Conservation (phyloP, 2,329 filamentous ascomycete genomes). For the Colletotrichum musicola region DNA sequence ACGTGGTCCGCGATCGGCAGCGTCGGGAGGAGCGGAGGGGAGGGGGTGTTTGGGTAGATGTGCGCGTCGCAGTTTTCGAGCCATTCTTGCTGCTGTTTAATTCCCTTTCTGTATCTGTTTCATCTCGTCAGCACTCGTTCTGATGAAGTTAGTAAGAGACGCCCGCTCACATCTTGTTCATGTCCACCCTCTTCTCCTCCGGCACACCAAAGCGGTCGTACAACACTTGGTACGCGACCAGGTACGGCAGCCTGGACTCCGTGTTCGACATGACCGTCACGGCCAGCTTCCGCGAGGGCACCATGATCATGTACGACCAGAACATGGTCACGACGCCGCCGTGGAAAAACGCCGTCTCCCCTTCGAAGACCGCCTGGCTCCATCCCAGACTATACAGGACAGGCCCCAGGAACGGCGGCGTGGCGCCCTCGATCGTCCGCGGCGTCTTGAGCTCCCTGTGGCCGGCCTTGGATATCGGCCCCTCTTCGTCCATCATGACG, state of each 20-base stretch:
- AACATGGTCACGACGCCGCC: constrained; percentile 46
- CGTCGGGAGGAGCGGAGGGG: constrained; percentile 47
- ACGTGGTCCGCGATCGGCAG: constrained; percentile 57
- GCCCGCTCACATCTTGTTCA: constrained; percentile 31
- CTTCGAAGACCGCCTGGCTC: constrained; percentile 43
- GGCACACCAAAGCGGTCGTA: constrained; percentile 47
- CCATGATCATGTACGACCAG: constrained; percentile 47
- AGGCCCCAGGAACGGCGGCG: constrained; percentile 40
- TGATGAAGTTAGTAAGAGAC: constrained; percentile 4
- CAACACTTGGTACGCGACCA: constrained; percentile 46
- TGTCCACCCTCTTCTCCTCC: constrained; percentile 30
- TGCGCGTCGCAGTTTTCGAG: constrained; percentile 40
- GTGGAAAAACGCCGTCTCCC: constrained; percentile 47
- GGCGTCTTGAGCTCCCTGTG: constrained; percentile 46
- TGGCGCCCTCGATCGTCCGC: constrained; percentile 39
- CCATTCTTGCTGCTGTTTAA: background rate
- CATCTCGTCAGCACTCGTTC: background rate
- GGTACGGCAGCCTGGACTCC: constrained; percentile 33
- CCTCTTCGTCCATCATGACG: constrained; percentile 47
- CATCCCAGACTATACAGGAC: constrained; percentile 49
- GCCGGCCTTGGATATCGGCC: constrained; percentile 44
- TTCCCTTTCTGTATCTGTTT: background rate
- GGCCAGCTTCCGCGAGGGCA: constrained; percentile 49
- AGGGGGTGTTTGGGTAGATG: constrained; percentile 37
- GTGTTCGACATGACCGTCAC: constrained; percentile 48